These are phyloP conservation scores for Skeletonema tropicum DNA, from an alignment of 108 stramenopile genomes.

Conservation along the genomic window DNA sequence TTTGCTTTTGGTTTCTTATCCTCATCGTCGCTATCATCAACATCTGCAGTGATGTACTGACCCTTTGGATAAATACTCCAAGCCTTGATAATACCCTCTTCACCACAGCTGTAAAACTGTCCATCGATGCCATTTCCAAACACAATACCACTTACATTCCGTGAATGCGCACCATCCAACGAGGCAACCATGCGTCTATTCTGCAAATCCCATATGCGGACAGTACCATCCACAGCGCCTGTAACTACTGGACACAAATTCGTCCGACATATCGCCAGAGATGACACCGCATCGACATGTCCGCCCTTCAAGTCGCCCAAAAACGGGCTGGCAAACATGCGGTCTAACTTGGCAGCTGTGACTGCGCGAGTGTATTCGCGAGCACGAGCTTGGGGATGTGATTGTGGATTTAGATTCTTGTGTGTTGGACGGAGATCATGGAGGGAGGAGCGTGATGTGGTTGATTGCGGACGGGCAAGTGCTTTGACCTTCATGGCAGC, in stretches of 20 bases:
- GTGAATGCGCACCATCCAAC: slow-evolving; percentile 74
- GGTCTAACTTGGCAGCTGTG: slow-evolving; percentile 94
- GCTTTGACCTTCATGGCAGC: slow-evolving; percentile 85
- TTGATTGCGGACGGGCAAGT: slow-evolving; percentile 65
- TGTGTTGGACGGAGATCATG: slow-evolving; percentile 73
- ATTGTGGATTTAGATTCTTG: slow-evolving; percentile 80
- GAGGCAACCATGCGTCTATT: slow-evolving; percentile 76
- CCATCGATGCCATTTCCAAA: slow-evolving; percentile 74
- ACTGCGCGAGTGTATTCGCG: slow-evolving; percentile 95
- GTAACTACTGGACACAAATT: slow-evolving; percentile 87
- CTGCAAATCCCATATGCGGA: slow-evolving; percentile 95
- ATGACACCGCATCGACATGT: slow-evolving; percentile 92
- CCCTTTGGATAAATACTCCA: slow-evolving; percentile 24
- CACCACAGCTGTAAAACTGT: slow-evolving; percentile 90
- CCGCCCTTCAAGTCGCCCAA: slow-evolving; percentile 92
- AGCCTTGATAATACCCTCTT: slow-evolving; percentile 72
- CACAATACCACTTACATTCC: slow-evolving; percentile 69
- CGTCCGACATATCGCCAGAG: slow-evolving; percentile 73
- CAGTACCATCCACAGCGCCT: slow-evolving; percentile 93
- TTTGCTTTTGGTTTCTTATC: slow-evolving; percentile 30
- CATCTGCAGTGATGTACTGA: slow-evolving; percentile 11
- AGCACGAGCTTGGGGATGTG: slow-evolving; percentile 83
- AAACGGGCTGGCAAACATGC: slow-evolving; percentile 96
- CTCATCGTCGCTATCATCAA: slow-evolving; percentile 15
- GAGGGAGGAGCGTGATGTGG: slow-evolving; percentile 70